phyloP scores from a whole-genome alignment of 73 alveolate genomes.

The Symbiodinium natans region DNA sequence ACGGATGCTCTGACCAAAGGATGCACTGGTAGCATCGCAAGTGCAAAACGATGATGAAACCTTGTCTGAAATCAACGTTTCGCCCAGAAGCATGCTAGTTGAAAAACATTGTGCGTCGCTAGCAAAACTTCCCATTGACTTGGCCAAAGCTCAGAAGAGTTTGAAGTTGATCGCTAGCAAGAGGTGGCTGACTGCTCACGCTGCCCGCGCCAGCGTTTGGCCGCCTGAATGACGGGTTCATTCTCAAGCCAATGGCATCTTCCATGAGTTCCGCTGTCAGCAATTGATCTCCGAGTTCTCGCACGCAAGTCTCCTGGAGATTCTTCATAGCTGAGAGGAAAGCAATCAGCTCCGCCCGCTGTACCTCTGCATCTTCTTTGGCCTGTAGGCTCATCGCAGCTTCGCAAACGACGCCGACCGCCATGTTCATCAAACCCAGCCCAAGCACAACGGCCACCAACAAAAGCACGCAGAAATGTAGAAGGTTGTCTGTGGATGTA shows the following conservation, averaged over 20 bases:
- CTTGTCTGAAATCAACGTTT: too few relatives aligned
- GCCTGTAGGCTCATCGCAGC: conserved; percentile 45
- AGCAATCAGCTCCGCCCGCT: conserved; percentile 44
- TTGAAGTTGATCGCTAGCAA: neutral
- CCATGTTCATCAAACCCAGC: conserved; percentile 83
- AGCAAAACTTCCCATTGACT: too few relatives aligned
- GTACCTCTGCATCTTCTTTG: conserved; percentile 27
- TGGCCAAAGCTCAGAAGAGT: neutral
- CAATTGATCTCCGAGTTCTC: conserved; percentile 29
- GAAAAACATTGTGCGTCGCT: too few relatives aligned
- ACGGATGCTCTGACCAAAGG: too few relatives aligned
- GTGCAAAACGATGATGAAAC: too few relatives aligned
- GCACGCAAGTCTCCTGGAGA: conserved; percentile 49
- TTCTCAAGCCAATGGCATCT: conserved; percentile 59
- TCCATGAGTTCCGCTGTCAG: conserved; percentile 25
- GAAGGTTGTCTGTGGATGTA: neutral
- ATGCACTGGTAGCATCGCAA: too few relatives aligned
- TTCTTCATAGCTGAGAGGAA: conserved; percentile 77
- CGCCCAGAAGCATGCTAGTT: too few relatives aligned
- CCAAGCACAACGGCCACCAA: conserved; percentile 69
- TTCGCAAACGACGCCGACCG: conserved; percentile 64
- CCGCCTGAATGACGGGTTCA: neutral
- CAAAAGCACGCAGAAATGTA: conserved; percentile 26
- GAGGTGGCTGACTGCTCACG: neutral
- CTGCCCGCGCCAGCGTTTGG: neutral